These are phyloP conservation scores for Dissophora globulifera DNA, from an alignment of 192 early-diverging fungal species.

Conservation along the genomic window DNA sequence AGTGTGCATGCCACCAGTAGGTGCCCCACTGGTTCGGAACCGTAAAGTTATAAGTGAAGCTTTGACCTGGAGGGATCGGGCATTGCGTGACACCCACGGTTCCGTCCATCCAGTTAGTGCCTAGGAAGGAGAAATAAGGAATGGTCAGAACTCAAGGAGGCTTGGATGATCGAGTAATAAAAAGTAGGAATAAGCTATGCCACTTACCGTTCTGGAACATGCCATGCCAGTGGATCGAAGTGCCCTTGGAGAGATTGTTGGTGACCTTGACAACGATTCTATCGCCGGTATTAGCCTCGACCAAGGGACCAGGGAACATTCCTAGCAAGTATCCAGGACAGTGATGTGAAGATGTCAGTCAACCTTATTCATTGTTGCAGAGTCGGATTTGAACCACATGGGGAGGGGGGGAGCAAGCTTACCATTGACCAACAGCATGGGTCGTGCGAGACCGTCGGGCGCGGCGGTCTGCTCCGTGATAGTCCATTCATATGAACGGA, in stretches of 20 bases:
- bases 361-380: too few species aligned
- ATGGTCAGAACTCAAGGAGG: too few species aligned
- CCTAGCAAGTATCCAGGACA: neutral
- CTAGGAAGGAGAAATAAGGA: too few species aligned
- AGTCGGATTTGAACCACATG: too few species aligned
- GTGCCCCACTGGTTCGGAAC: slow-evolving; percentile 55
- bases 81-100: slow-evolving; percentile 54
- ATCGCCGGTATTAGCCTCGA: slow-evolving; percentile 59
- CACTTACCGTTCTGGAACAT: slow-evolving; percentile 59
- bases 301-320: slow-evolving; percentile 58
- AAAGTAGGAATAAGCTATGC: too few species aligned
- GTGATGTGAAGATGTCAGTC: too few species aligned
- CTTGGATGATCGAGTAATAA: too few species aligned
- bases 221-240: slow-evolving; percentile 65
- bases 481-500: slow-evolving; percentile 37
- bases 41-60: slow-evolving; percentile 55
- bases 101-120: slow-evolving; percentile 62
- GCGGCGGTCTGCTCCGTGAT: slow-evolving; percentile 31
- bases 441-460: slow-evolving; percentile 72
- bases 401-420: too few species aligned
- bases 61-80: slow-evolving; percentile 48
- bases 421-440: slow-evolving; percentile 72
- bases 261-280: slow-evolving; percentile 60
- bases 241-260: slow-evolving; percentile 42
- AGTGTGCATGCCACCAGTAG: slow-evolving; percentile 64